Percentiles rank a stretch among this genome's conserved stretches.
Evolutionary conservation across 202 grass and related monocot genomes (phyloP).

Genomic region (Schoenoplectus triqueter): DNA sequence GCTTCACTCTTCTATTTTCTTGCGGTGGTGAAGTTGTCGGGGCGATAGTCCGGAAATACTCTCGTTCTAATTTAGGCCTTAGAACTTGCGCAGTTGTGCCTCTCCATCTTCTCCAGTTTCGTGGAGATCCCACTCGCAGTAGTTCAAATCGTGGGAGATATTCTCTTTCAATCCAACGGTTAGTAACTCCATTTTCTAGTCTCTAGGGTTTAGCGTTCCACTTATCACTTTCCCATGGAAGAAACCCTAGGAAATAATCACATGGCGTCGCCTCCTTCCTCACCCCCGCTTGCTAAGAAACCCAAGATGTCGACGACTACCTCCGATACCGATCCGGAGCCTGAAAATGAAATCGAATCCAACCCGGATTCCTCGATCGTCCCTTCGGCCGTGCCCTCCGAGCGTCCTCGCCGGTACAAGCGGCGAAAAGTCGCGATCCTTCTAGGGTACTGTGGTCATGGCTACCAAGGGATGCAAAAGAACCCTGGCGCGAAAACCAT

Average conservation of each 20-base stretch:
- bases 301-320: slow-evolving; percentile 68
- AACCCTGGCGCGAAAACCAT: slow-evolving; percentile 93
- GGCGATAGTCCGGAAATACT: not conserved
- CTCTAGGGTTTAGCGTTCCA: slow-evolving; percentile 48
- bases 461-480: slow-evolving; percentile 99
- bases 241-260: slow-evolving; percentile 28
- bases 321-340: slow-evolving; percentile 55
- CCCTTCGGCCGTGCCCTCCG: slow-evolving; percentile 31
- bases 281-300: slow-evolving; percentile 62
- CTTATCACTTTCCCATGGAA: slow-evolving; percentile 29
- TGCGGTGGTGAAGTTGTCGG: not conserved
- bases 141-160: no score
- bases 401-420: slow-evolving; percentile 68
- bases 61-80: not conserved
- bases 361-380: slow-evolving; percentile 6
- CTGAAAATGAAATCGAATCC: slow-evolving; percentile 21
- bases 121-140: no score
- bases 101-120: no score
- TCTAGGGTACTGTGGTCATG: slow-evolving; percentile 75
- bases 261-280: slow-evolving; percentile 69
- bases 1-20: no score
- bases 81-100: not conserved
- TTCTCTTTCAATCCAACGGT: slow-evolving; percentile 29
- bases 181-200: slow-evolving; percentile 15
- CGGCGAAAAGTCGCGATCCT: slow-evolving; percentile 92